Evolutionary conservation across 1,284 basidiomycete genomes (phyloP).

Genomic region (Leccinum variabile): DNA sequence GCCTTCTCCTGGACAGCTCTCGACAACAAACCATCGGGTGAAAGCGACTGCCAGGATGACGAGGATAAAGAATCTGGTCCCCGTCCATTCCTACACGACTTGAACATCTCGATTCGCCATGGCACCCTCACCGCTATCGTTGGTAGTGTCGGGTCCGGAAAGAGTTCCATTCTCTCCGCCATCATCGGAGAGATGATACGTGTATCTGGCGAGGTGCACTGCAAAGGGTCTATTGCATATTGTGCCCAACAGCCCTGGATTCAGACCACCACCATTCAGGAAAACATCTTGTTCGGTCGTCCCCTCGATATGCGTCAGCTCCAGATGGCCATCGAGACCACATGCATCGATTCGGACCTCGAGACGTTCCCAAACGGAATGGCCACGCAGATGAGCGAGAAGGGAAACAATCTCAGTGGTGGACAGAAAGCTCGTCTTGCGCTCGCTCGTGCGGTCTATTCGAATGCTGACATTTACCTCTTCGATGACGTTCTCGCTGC

Average conservation of each 20-base stretch:
- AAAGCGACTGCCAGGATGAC: slow-evolving; percentile 16
- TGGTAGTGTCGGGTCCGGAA: slow-evolving; percentile 40
- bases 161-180: slow-evolving; percentile 43
- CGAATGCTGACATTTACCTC: slow-evolving; percentile 50
- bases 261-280: slow-evolving; percentile 39
- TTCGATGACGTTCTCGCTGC: slow-evolving; percentile 51
- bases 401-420: slow-evolving; percentile 50
- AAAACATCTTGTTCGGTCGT: slow-evolving; percentile 59
- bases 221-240: slow-evolving; percentile 54
- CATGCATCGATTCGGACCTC: slow-evolving; percentile 43
- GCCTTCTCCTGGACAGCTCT: slow-evolving; percentile 27
- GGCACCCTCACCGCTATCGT: slow-evolving; percentile 56
- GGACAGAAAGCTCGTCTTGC: slow-evolving; percentile 57
- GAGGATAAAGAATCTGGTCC: slow-evolving; percentile 14
- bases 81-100: slow-evolving; percentile 36
- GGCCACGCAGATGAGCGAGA: slow-evolving; percentile 59
- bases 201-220: slow-evolving; percentile 50
- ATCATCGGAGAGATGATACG: slow-evolving; percentile 55
- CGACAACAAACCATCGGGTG: slow-evolving; percentile 7
- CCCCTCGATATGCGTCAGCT: slow-evolving; percentile 42
- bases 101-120: slow-evolving; percentile 45
- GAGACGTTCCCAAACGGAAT: slow-evolving; percentile 62
- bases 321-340: slow-evolving; percentile 29
- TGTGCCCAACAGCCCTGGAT: slow-evolving; percentile 62
- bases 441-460: slow-evolving; percentile 60